A percentile compares a stretch with the other conserved stretches of the same genome.
Conservation (phyloP, 2,329 filamentous ascomycete species). For the Verruconis gallopava region DNA sequence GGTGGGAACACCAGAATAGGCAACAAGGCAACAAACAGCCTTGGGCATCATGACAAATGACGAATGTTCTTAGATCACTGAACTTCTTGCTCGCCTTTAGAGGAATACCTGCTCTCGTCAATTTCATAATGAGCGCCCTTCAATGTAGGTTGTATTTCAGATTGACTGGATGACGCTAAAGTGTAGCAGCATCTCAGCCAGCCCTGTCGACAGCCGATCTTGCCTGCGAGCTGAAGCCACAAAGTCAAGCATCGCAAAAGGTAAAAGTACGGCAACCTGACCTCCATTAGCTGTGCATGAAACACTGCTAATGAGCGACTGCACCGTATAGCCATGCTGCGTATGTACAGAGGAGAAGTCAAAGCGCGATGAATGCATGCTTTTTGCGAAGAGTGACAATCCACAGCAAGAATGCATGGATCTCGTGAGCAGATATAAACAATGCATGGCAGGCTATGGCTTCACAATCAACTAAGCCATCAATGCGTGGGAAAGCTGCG, state of each 20-base stretch:
- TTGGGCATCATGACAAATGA: no score
- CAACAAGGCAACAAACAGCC: no score
- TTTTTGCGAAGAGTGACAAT: constrained; percentile 77
- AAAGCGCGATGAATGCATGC: constrained; percentile 93
- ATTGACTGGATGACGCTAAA: no score
- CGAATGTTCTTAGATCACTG: no score
- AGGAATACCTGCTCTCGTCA: no score
- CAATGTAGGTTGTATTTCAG: no score
- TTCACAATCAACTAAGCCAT: constrained; percentile 46
- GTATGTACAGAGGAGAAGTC: constrained; percentile 95
- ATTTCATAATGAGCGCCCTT: neutral
- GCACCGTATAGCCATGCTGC: constrained; percentile 64
- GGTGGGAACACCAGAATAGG: no score
- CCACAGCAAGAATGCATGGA: constrained; percentile 73
- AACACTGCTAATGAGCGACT: neutral
- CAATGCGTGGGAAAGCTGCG: neutral
- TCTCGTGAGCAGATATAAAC: constrained; percentile 73
- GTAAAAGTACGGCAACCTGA: constrained; percentile 5
- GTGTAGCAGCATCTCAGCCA: neutral
- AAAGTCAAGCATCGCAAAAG: constrained; percentile 10
- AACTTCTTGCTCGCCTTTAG: no score
- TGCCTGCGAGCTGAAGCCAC: constrained; percentile 13
- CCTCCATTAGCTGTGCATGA: neutral
- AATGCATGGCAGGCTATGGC: constrained; percentile 86
- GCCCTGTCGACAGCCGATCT: constrained; percentile 11